Conservation (phyloP, 441 rosid species). For the Croton laevigatus region DNA sequence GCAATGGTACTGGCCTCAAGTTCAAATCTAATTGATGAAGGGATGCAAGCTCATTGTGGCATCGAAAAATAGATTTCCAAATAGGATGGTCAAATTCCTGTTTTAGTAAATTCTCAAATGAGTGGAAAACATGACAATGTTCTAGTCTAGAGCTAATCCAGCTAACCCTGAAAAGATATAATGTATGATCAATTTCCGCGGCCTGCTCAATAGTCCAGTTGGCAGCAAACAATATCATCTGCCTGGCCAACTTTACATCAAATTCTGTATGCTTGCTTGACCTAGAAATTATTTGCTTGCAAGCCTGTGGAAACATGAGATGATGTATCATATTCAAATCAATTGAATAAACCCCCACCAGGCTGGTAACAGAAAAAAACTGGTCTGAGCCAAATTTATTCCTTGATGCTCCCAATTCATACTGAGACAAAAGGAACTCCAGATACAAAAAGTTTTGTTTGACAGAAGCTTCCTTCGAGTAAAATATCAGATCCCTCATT, state of each 20-base stretch:
- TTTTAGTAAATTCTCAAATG: conserved; percentile 44
- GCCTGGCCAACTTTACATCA: conserved; percentile 36
- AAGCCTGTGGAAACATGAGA: conserved; percentile 47
- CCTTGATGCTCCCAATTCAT: conserved; percentile 30
- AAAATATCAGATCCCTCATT: conserved; percentile 53
- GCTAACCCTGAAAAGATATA: conserved; percentile 65
- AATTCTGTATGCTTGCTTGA: conserved; percentile 21
- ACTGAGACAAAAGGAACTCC: conserved; percentile 71
- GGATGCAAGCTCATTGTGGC: conserved; percentile 47
- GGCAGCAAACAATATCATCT: conserved; percentile 65
- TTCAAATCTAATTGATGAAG: conserved; percentile 37
- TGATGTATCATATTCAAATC: conserved; percentile 35
- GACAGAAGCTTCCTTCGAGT: conserved; percentile 68
- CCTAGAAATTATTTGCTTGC: conserved; percentile 27
- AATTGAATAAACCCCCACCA: conserved; percentile 28
- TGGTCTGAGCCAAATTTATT: conserved; percentile 25
- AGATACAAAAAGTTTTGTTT: conserved; percentile 85
- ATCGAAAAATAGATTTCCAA: conserved; percentile 52
- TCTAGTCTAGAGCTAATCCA: conserved; percentile 65
- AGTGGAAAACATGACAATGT: conserved; percentile 37
- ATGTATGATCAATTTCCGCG: conserved; percentile 55
- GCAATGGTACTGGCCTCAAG: conserved; percentile 48
- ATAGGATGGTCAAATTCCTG: conserved; percentile 72
- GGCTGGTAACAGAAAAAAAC: conserved; percentile 29
- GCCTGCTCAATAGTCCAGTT: conserved; percentile 91